phyloP scores from a whole-genome alignment of 768 basidiomycete genomes.

The Imleria badia region DNA sequence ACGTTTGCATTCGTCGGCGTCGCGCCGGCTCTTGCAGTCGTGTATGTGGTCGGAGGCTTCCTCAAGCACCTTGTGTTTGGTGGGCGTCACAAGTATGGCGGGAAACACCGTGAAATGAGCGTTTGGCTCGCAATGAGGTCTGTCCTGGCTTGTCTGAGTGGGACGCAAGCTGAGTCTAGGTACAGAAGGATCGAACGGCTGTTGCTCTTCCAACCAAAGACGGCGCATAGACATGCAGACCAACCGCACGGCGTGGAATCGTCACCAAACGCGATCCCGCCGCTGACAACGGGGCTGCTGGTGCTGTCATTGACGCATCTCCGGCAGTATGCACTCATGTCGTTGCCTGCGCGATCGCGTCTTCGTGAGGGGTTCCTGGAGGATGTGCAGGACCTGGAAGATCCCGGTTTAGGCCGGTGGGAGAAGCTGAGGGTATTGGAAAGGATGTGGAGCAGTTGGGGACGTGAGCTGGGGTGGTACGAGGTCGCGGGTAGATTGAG shows the following conservation, averaged over 20 bases:
- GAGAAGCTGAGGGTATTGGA: slow-evolving; percentile 80
- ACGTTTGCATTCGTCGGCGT: slow-evolving; percentile 98
- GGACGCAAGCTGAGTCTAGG: slow-evolving; percentile 6
- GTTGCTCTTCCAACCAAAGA: slow-evolving; percentile 49
- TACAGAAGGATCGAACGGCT: slow-evolving; percentile 67
- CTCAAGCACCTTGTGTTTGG: slow-evolving; percentile 49
- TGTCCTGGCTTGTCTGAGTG: neutral
- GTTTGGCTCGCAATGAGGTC: slow-evolving; percentile 75
- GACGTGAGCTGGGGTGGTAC: slow-evolving; percentile 62
- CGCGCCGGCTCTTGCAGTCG: slow-evolving; percentile 80
- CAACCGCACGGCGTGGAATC: neutral
- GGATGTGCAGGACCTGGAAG: slow-evolving; percentile 81
- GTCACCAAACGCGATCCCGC: slow-evolving; percentile 30
- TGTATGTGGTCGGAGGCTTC: slow-evolving; percentile 66
- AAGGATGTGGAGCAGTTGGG: slow-evolving; percentile 91
- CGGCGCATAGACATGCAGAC: slow-evolving; percentile 14
- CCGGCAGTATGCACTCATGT: slow-evolving; percentile 58
- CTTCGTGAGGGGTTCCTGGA: slow-evolving; percentile 80
- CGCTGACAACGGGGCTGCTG: slow-evolving; percentile 71
- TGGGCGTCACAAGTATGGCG: slow-evolving; percentile 57
- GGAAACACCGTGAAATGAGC: slow-evolving; percentile 48
- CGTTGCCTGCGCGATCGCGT: slow-evolving; percentile 56
- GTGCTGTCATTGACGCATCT: slow-evolving; percentile 69
- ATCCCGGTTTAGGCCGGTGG: slow-evolving; percentile 60
- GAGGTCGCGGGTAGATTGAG: slow-evolving; percentile 18